Percentiles rank a stretch among this genome's conserved stretches.
These are phyloP conservation scores for Amanita rimosa DNA, from an alignment of 768 basidiomycete genomes.

Conservation along the genomic window DNA sequence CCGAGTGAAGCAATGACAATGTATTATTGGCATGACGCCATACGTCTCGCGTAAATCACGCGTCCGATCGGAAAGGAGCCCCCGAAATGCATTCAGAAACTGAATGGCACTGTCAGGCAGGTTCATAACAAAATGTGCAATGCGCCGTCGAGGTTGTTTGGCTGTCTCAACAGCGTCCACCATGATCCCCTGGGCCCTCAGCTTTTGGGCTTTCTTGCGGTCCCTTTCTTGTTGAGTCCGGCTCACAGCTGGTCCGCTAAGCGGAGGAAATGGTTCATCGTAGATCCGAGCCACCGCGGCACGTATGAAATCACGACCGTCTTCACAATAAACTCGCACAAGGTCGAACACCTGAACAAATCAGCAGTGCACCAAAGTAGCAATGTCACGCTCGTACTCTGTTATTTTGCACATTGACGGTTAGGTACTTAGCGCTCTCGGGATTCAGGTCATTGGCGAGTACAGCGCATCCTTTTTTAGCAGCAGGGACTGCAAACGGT, in stretches of 20 bases:
- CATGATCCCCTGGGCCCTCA: conserved; percentile 10
- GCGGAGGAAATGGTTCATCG: conserved; percentile 57
- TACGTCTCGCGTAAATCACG: conserved; percentile 34
- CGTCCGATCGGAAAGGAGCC: conserved; percentile 37
- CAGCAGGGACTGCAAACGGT: conserved; percentile 90
- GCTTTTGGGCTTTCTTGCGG: conserved; percentile 23
- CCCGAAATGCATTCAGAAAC: conserved; percentile 84
- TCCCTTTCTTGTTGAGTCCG: conserved; percentile 30
- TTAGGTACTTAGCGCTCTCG: conserved; percentile 66
- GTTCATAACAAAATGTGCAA: conserved; percentile 96
- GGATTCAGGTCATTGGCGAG: conserved; percentile 95
- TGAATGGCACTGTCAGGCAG: conserved; percentile 84
- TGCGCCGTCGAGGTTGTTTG: conserved; percentile 33
- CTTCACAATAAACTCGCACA: conserved; percentile 67
- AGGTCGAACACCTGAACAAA: conserved; percentile 3
- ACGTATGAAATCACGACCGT: conserved; percentile 82
- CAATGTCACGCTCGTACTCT: conserved; percentile 35
- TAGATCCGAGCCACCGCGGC: conserved; percentile 38
- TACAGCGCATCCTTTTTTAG: conserved; percentile 82
- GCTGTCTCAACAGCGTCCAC: conserved; percentile 6
- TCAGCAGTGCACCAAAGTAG: not conserved
- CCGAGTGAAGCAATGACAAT: conserved; percentile 94
- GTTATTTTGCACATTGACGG: conserved; percentile 64
- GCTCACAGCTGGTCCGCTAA: conserved; percentile 36
- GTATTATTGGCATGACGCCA: conserved; percentile 76